phyloP scores from a whole-genome alignment of 2,329 filamentous ascomycete species.

The Podosphaera xanthii region DNA sequence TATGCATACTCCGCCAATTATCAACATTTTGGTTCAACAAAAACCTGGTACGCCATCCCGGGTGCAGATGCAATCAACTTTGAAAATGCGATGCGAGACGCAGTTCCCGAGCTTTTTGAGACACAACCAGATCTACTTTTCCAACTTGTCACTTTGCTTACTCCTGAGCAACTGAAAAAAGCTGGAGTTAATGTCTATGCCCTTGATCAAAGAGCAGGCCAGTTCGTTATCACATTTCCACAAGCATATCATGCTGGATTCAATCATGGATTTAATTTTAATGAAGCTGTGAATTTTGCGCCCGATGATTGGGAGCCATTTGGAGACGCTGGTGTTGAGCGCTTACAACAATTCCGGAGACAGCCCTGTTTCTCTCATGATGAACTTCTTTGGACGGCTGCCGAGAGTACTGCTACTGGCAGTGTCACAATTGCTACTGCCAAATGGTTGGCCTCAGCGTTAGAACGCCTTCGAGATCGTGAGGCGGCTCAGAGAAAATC shows the following conservation, averaged over 20 bases:
- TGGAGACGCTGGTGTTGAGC: conserved; percentile 65
- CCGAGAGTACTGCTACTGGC: conserved; percentile 46
- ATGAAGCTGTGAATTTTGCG: conserved; percentile 96
- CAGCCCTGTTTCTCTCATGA: conserved; percentile 97
- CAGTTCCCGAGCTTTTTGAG: conserved; percentile 89
- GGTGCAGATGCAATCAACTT: conserved; percentile 87
- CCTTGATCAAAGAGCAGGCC: conserved; percentile 83
- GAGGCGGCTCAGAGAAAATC: conserved; percentile 45
- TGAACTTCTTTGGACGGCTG: conserved; percentile 77
- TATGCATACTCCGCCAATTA: conserved; percentile 97
- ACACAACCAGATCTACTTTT: conserved; percentile 91
- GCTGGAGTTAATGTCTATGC: conserved; percentile 85
- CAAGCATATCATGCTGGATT: conserved; percentile 96
- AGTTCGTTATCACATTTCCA: conserved; percentile 91
- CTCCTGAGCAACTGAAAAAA: conserved; percentile 78
- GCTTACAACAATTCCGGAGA: conserved; percentile 66
- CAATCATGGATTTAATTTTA: conserved; percentile 97
- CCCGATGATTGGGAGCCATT: conserved; percentile 88
- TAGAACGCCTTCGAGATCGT: conserved; percentile 54
- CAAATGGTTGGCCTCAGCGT: conserved; percentile 79
- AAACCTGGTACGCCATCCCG: conserved; percentile 97
- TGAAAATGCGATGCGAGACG: conserved; percentile 81
- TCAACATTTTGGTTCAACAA: conserved; percentile 92
- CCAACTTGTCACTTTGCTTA: conserved; percentile 87
- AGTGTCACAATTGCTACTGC: conserved; percentile 60